Base-by-base conservation (phyloP, 2,329 filamentous ascomycete genomes). In the Sporothrix pseudoabietina region DNA sequence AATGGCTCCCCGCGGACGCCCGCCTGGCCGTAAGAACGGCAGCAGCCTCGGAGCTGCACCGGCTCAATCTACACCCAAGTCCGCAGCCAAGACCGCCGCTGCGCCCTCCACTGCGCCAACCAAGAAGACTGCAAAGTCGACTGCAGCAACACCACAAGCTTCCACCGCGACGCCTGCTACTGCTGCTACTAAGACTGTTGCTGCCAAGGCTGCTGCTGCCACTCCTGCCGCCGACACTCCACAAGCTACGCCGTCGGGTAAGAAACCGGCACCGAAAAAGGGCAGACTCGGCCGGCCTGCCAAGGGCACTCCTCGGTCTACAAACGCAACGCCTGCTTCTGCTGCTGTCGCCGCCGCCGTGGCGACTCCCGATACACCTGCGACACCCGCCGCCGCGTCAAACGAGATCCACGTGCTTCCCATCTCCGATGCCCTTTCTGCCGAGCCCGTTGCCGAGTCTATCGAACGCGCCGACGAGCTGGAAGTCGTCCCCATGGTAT, bases 1-100 rank as follows among this genome's bases (percentile, higher is more conserved):
- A 61, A 76, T 76, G 75, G 44, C 75, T 32, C 76, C 73, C 9
- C 72, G 76, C 52, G 75, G 75, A 52, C 71, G 76, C 41, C 76
- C 75, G 2, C 75, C 75, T 16, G 74, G 75, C 47, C 75, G 75
- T 6, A 77, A 73, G 55, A 66, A 74, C n/a, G 54, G 69, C 61
- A n/a, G 22, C 26, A 69, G 69, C 26, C 61, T 71, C 41, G 69
- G 57, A 12, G 66, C 66, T 41, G 66, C 39, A 5, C 71, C 41
- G 14, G n/a, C 16, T 3, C 49, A 26, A 44, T 22, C 65, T 1
- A 68, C 32, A 3, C 47, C 47, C 49, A 66, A 52, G 12, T 59
- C 71, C 12, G 54, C 71, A 26, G 47, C 71, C 26, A 69, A 70
- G 26, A 30, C 59, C 14, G 59, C 35, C 59, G 39, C 39, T 30